A percentile compares a stretch with the other conserved stretches of the same genome.
These are phyloP conservation scores for Trichophyton mentagrophytes DNA, from an alignment of 2,329 filamentous ascomycete genomes.

Conservation along the genomic window DNA sequence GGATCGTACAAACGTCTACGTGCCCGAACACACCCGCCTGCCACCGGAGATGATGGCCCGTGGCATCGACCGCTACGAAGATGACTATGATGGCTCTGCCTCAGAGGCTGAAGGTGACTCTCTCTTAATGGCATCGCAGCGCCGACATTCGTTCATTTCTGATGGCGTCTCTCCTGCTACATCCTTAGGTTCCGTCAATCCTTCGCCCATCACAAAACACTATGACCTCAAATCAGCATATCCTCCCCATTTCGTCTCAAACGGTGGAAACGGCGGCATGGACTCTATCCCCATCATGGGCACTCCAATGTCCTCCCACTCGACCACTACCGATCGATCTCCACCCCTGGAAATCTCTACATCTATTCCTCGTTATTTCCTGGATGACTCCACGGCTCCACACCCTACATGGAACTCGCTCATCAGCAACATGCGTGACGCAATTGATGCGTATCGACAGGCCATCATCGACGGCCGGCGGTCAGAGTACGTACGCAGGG, in stretches of 20 bases:
- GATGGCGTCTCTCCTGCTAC: slow-evolving; percentile 71
- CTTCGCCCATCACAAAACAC: slow-evolving; percentile 47
- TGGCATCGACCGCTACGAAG: slow-evolving; percentile 69
- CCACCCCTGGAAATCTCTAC: slow-evolving; percentile 33
- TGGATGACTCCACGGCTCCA: slow-evolving; percentile 69
- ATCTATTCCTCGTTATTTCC: slow-evolving; percentile 65
- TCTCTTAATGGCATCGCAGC: slow-evolving; percentile 52
- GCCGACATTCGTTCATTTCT: slow-evolving; percentile 52
- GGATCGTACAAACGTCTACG: slow-evolving; percentile 74
- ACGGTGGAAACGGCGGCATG: slow-evolving; percentile 16
- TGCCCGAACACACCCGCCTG: slow-evolving; percentile 80
- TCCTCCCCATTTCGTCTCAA: slow-evolving; percentile 8
- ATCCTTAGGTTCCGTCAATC: slow-evolving; percentile 83
- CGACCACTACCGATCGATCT: slow-evolving; percentile 40
- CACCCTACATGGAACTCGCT: slow-evolving; percentile 73
- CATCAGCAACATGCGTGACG: slow-evolving; percentile 82
- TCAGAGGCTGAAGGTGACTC: slow-evolving; percentile 73
- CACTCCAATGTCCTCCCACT: slow-evolving; percentile 29
- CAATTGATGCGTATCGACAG: slow-evolving; percentile 79
- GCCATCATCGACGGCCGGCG: slow-evolving; percentile 73
- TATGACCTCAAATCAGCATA: slow-evolving; percentile 38
- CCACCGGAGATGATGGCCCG: slow-evolving; percentile 84
- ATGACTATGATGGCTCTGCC: slow-evolving; percentile 85
- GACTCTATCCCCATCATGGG: slow-evolving; percentile 12
- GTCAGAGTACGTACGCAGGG: slow-evolving; percentile 80